Base-by-base conservation (phyloP, 139 green algal genomes). In the Medakamo hakoo region DNA sequence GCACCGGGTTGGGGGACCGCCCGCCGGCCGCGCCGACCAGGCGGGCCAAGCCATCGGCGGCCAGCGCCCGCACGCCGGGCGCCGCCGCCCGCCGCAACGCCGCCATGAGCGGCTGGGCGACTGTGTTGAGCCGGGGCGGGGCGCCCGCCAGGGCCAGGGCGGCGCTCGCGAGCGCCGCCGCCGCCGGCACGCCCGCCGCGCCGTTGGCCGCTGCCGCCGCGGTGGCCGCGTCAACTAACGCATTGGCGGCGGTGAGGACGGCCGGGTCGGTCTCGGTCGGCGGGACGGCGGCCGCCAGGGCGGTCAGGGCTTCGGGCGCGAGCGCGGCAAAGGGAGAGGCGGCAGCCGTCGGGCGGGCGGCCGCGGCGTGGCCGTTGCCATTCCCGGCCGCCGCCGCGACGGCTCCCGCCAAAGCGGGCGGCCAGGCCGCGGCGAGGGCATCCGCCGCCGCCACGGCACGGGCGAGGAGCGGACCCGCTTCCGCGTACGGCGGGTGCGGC, bases 91-190 rank as follows among this genome's bases (percentile, higher is more conserved):
- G 78, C 3, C 88, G 76, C 24, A 95, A 57, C 18, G 71, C 71
- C 0, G 70, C 80, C 84, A 98, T 95, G 9, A 98, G 77, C 24
- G 90, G 90, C 67, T 95, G 88, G 26, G 97, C 84, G 52, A 97
- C 49, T 3, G 67, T 64, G 80, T 96, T 98, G 28, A 98, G 76
- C 77, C 95, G 96, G 55, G 73, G 30, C 0, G 87, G 91, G 55
- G 96, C 69, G 20, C 58, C 29, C 3, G 76, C 75, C 55, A 65
- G 55, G 19, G 72, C 65, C 28, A 90, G 76, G 5, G 79, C 73
- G 4, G 81, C 80, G 18, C 76, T 73, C 1, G 90, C 91, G 58
- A 84, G 62, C 0, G 69, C 65, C 1, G 82, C 77, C 3, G 70
- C 62, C 4, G 71, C 64, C 24, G 63, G 66, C 18, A 75, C 61